Conservation (phyloP, 345 rosid genomes). For the Salix arbutifolia region DNA sequence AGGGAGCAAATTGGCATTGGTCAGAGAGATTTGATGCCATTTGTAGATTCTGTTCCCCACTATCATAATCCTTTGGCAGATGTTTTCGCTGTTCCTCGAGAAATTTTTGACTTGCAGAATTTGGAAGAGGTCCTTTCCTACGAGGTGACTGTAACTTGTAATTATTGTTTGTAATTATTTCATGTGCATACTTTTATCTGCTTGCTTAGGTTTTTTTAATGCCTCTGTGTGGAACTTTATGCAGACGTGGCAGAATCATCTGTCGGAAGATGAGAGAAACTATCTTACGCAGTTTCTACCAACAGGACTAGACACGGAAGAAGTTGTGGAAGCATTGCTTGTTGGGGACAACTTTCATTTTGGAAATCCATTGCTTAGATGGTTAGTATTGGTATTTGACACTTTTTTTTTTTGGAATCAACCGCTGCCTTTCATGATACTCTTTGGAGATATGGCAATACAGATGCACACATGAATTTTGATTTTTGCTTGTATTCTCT, state of each 20-base stretch:
- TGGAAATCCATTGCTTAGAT: slow-evolving; percentile 72
- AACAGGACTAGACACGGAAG: slow-evolving; percentile 44
- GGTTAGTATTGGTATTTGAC: slow-evolving; percentile 45
- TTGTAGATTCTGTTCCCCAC: slow-evolving; percentile 38
- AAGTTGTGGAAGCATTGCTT: slow-evolving; percentile 57
- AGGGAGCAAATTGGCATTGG: slow-evolving; percentile 80
- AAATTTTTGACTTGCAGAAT: slow-evolving; percentile 66
- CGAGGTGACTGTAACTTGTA: slow-evolving; percentile 48
- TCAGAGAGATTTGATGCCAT: slow-evolving; percentile 59
- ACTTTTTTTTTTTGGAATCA: neutral
- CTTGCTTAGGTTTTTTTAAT: slow-evolving; percentile 5
- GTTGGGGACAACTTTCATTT: slow-evolving; percentile 74
- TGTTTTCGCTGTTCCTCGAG: slow-evolving; percentile 58
- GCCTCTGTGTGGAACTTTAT: slow-evolving; percentile 12
- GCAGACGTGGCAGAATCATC: slow-evolving; percentile 66
- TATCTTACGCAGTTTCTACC: slow-evolving; percentile 81
- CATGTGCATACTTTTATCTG: slow-evolving; percentile 1
- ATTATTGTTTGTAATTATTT: slow-evolving; percentile 1
- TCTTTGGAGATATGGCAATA: neutral
- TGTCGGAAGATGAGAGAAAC: slow-evolving; percentile 68
- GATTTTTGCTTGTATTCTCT: neutral
- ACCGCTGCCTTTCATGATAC: neutral
- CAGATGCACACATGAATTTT: neutral
- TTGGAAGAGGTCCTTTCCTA: slow-evolving; percentile 61
- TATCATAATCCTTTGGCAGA: slow-evolving; percentile 50